Evolutionary conservation across 1,284 basidiomycete genomes (phyloP).

Genomic region (Trichosporon asahii): DNA sequence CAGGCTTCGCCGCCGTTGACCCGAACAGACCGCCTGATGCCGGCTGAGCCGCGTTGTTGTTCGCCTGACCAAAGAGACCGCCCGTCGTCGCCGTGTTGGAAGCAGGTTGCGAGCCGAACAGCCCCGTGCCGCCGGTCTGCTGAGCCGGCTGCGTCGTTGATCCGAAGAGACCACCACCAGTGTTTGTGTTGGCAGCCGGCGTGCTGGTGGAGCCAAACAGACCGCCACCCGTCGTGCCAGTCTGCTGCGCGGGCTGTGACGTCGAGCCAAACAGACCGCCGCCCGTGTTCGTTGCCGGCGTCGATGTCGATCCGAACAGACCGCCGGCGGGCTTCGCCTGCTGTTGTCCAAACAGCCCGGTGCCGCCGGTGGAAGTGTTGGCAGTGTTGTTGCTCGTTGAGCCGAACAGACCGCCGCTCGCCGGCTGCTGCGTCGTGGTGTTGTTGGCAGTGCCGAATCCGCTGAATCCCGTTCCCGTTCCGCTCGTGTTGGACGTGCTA

Average conservation of each 20-base stretch:
- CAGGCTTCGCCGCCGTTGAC: slow-evolving; percentile 30
- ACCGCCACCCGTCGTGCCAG: slow-evolving; percentile 56
- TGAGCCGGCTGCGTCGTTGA: slow-evolving; percentile 36
- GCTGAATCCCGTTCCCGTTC: slow-evolving; percentile 11
- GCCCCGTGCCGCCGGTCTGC: slow-evolving; percentile 30
- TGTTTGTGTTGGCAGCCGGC: slow-evolving; percentile 47
- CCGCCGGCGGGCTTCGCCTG: slow-evolving; percentile 15
- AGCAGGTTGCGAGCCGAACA: slow-evolving; percentile 30
- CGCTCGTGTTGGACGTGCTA: slow-evolving; percentile 6
- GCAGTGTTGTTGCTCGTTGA: not conserved
- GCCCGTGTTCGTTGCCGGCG: slow-evolving; percentile 6
- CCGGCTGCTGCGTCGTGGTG: slow-evolving; percentile 15
- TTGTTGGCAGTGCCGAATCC: slow-evolving; percentile 15
- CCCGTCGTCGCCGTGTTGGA: slow-evolving; percentile 29
- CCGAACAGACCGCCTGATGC: slow-evolving; percentile 45
- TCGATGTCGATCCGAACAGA: slow-evolving; percentile 14
- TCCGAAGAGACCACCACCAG: slow-evolving; percentile 39
- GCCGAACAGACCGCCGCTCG: slow-evolving; percentile 20
- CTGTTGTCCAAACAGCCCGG: slow-evolving; percentile 16
- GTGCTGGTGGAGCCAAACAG: slow-evolving; percentile 42
- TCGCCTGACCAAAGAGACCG: slow-evolving; percentile 53
- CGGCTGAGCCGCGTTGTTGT: slow-evolving; percentile 33
- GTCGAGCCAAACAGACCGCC: slow-evolving; percentile 30
- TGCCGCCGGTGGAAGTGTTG: not conserved
- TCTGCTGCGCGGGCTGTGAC: slow-evolving; percentile 55